Percentiles rank a stretch among this genome's conserved stretches.
Conservation (phyloP, 139 green algal genomes). For the Chlorella sp. region DNA sequence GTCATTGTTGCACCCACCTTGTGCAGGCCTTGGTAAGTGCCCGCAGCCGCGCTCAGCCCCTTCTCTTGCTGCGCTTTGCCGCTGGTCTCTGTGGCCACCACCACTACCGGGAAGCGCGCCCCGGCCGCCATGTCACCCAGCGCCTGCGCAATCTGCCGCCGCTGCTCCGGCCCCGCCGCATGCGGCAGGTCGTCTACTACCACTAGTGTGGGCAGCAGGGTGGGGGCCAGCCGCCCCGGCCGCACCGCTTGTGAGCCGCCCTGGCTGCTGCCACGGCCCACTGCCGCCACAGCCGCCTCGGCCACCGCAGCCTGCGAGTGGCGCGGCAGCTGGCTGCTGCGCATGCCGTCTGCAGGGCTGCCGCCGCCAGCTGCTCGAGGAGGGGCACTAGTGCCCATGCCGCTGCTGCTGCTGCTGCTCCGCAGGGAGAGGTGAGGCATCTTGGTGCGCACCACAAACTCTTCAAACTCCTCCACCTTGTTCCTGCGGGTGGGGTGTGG, state of each 20-base stretch:
- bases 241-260: background rate
- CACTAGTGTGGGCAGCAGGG: slow-evolving; percentile 58
- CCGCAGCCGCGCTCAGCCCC: slow-evolving; percentile 28
- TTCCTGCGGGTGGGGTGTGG: slow-evolving; percentile 42
- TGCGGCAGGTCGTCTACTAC: slow-evolving; percentile 81
- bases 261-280: slow-evolving; percentile 6
- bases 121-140: slow-evolving; percentile 53
- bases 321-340: slow-evolving; percentile 10
- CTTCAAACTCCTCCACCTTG: slow-evolving; percentile 83
- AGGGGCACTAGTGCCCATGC: slow-evolving; percentile 37
- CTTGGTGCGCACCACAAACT: slow-evolving; percentile 71
- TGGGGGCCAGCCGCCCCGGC: background rate
- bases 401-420: background rate
- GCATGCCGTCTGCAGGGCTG: background rate
- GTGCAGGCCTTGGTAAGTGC: slow-evolving; percentile 54
- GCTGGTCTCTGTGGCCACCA: slow-evolving; percentile 62
- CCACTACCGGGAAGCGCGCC: slow-evolving; percentile 59
- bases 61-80: slow-evolving; percentile 23
- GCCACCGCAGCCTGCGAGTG: background rate
- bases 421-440: slow-evolving; percentile 56
- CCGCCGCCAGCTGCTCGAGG: slow-evolving; percentile 22
- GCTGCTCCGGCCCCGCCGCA: slow-evolving; percentile 45
- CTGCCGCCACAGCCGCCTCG: background rate
- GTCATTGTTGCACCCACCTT: slow-evolving; percentile 48
- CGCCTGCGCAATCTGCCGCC: slow-evolving; percentile 51